These are phyloP conservation scores for Talaromyces pinophilus DNA, from an alignment of 2,329 filamentous ascomycete genomes.

Conservation along the genomic window DNA sequence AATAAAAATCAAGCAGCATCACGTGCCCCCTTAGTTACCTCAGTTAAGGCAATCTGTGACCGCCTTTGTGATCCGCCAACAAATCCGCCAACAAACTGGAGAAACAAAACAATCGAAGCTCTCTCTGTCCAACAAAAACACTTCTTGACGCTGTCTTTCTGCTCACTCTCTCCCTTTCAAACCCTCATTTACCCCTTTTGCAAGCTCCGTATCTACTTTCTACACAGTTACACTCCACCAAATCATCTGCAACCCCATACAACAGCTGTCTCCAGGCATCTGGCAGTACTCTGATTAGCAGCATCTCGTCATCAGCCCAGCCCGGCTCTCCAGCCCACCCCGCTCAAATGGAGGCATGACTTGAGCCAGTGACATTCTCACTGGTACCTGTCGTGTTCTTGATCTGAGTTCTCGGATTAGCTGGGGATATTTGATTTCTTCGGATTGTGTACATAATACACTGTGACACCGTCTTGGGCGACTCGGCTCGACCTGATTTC, in stretches of 20 bases:
- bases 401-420: constrained; percentile 4
- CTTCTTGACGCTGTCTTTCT: background rate
- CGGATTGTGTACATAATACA: constrained; percentile 5
- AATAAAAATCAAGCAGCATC: background rate
- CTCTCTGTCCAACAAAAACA: constrained; percentile 1
- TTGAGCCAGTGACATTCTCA: constrained; percentile 22
- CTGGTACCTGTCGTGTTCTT: constrained; percentile 20
- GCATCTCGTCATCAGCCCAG: constrained; percentile 16
- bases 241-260: background rate
- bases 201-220: background rate
- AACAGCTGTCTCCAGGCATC: background rate
- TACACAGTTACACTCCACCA: background rate
- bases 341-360: constrained; percentile 25
- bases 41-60: background rate
- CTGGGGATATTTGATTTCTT: background rate
- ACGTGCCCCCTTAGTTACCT: background rate
- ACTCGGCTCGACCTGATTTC: background rate
- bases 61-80: constrained; percentile 20
- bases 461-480: background rate
- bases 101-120: constrained; percentile 19
- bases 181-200: background rate
- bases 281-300: constrained; percentile 5
- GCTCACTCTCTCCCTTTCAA: background rate
- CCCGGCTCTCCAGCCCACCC: constrained; percentile 23
- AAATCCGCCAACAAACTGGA: constrained; percentile 19